Evolutionary conservation across 148 eudicot species (phyloP), one percentile per base, ranked within the genome.

Genomic region (Suaeda aralocaspica): DNA sequence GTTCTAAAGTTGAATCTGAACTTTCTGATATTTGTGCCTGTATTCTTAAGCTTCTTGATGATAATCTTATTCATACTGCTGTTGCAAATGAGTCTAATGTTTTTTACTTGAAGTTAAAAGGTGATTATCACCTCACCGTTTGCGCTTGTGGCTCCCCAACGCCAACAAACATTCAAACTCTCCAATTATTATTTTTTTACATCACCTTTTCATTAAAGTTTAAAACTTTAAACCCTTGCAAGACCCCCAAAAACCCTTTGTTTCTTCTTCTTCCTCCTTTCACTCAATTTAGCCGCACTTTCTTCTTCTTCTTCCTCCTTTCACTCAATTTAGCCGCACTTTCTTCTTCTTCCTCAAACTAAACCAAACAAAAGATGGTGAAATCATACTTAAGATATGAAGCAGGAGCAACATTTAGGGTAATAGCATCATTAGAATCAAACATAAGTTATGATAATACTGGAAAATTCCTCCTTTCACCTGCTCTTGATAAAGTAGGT

Each of bases 381-480:
- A 93, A 93, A 75, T 72, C 96, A 1, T 93, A 93, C 72, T 82
- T 88, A 7, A 71, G 98, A 61, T 93, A 93, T 68, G 96, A 93
- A 74, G 79, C 85, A 62, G 90, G 85, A 67, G 75, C 85, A 36
- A 67, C 89, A 26, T 91, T 93, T 63, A 97, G 98, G 3, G 98
- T 93, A 0, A 88, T 93, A n/a, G 84, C 78, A 0, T 93, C 98
- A 1, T 72, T 80, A 0, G 96, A 91, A 6, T 83, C 91, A 6
- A 91, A 91, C 82, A 87, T 93, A 30, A 55, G 82, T 42, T 93
- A 80, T 68, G 96, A 90, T 68, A 80, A 68, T 77, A 77, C 92
- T 48, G 96, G 97, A 57, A 91, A 87, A 74, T 82, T 89, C 73
- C 73, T 93, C 8, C 78, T 93, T 6, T 84, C 82, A 22, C 91